Evolutionary conservation across 208 protist species (phyloP).

Genomic region (Leishmania guyanensis): DNA sequence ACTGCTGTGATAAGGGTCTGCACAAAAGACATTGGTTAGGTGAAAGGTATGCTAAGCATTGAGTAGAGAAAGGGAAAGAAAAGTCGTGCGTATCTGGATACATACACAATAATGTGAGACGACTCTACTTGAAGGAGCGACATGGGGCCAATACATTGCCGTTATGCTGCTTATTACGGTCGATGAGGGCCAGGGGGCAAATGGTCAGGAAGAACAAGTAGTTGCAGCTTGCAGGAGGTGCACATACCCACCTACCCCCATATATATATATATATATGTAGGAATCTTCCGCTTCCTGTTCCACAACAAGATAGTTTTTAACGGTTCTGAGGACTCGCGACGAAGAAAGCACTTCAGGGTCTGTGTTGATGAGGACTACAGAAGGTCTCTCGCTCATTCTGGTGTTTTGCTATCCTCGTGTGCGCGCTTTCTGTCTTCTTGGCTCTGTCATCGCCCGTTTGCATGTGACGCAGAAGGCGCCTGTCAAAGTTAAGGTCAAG

Average conservation of each 20-base stretch:
- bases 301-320: background rate
- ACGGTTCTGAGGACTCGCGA: background rate
- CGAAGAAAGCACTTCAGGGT: background rate
- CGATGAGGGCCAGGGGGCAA: background rate
- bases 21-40: constrained; percentile 34
- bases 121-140: background rate
- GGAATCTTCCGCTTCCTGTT: background rate
- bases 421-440: background rate
- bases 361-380: background rate
- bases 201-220: background rate
- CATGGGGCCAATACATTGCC: too few relatives aligned
- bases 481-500: background rate
- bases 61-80: background rate
- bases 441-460: background rate
- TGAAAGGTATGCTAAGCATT: background rate
- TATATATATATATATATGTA: background rate
- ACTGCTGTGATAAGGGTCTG: constrained; percentile 12
- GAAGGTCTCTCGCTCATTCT: background rate
- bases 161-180: too few relatives aligned
- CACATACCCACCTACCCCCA: background rate
- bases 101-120: background rate
- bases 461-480: background rate
- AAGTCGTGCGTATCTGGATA: background rate
- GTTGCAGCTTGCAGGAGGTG: background rate
- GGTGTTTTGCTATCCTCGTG: background rate